phyloP scores from a whole-genome alignment of 371 early-diverging fungal species.

The Basidiobolus meristosporus region DNA sequence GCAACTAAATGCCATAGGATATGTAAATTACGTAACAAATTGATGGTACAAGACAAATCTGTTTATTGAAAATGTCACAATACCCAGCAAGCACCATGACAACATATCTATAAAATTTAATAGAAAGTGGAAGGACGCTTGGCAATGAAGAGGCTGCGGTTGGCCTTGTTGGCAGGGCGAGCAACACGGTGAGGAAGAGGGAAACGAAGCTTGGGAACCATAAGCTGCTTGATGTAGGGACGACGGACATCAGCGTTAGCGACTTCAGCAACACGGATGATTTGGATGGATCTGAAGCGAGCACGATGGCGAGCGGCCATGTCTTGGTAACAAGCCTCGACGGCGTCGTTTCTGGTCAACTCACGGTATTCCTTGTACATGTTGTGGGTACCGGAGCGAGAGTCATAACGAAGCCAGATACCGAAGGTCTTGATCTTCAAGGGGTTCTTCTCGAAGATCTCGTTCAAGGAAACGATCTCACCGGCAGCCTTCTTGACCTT shows the following conservation, averaged over 20 bases:
- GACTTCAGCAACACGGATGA: slow-evolving; percentile 92
- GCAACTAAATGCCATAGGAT: too few species aligned
- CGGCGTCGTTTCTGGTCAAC: slow-evolving; percentile 85
- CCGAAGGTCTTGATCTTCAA: slow-evolving; percentile 96
- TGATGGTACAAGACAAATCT: too few species aligned
- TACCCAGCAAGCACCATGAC: too few species aligned
- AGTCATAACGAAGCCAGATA: slow-evolving; percentile 98
- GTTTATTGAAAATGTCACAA: too few species aligned
- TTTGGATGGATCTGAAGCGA: slow-evolving; percentile 92
- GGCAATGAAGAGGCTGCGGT: slow-evolving; percentile 67
- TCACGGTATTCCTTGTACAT: slow-evolving; percentile 99
- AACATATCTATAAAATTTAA: background rate
- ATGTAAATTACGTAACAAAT: too few species aligned
- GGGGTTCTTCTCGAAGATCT: slow-evolving; percentile 93
- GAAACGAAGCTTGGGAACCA: slow-evolving; percentile 81
- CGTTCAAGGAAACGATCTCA: slow-evolving; percentile 93
- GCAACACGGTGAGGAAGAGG: slow-evolving; percentile 93
- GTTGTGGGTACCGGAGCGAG: slow-evolving; percentile 98
- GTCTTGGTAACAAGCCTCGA: slow-evolving; percentile 94
- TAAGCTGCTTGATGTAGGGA: slow-evolving; percentile 91
- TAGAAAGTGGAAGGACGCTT: slow-evolving; percentile 84
- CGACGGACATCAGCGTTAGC: slow-evolving; percentile 83
- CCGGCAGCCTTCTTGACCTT: slow-evolving; percentile 98
- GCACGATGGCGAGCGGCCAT: slow-evolving; percentile 98
- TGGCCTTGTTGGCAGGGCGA: slow-evolving; percentile 47